phyloP scores from a whole-genome alignment of 192 early-diverging fungal species.

The Entomortierella lignicola region DNA sequence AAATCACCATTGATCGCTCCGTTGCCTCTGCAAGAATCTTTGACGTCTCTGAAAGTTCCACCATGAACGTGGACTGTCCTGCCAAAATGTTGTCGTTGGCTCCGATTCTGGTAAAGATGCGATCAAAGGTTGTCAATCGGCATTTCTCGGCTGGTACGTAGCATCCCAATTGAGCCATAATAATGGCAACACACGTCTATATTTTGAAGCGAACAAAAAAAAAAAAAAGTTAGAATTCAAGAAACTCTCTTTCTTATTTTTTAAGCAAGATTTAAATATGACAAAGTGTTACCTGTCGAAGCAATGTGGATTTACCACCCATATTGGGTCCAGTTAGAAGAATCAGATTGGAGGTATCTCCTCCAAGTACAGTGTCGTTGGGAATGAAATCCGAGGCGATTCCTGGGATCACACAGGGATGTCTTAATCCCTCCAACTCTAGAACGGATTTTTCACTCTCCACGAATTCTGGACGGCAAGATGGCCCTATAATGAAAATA shows the following conservation, averaged over 20 bases:
- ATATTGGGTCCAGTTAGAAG: conserved; percentile 99
- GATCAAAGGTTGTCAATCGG: conserved; percentile 84
- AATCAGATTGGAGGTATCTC: conserved; percentile 75
- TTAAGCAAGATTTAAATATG: too few relatives aligned
- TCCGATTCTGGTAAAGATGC: conserved; percentile 97
- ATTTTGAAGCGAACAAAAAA: neutral
- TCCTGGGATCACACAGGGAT: conserved; percentile 87
- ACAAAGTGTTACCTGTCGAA: conserved; percentile 85
- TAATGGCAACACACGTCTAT: conserved; percentile 89
- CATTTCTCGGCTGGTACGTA: conserved; percentile 90
- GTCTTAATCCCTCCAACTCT: conserved; percentile 90
- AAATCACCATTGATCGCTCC: conserved; percentile 88
- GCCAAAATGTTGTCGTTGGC: conserved; percentile 97
- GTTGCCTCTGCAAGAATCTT: conserved; percentile 94
- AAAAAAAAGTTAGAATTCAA: neutral
- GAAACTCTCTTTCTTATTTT: too few relatives aligned
- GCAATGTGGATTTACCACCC: conserved; percentile 98
- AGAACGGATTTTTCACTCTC: conserved; percentile 71
- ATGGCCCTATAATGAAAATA: conserved; percentile 62
- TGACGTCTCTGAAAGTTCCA: conserved; percentile 93
- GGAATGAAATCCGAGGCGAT: conserved; percentile 87
- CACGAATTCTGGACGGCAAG: conserved; percentile 90
- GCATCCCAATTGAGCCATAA: conserved; percentile 96
- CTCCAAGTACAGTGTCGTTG: conserved; percentile 91
- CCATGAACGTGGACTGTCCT: conserved; percentile 97